Evolutionary conservation across 2,329 filamentous ascomycete genomes (phyloP).

Genomic region (Diaporthe sp.): DNA sequence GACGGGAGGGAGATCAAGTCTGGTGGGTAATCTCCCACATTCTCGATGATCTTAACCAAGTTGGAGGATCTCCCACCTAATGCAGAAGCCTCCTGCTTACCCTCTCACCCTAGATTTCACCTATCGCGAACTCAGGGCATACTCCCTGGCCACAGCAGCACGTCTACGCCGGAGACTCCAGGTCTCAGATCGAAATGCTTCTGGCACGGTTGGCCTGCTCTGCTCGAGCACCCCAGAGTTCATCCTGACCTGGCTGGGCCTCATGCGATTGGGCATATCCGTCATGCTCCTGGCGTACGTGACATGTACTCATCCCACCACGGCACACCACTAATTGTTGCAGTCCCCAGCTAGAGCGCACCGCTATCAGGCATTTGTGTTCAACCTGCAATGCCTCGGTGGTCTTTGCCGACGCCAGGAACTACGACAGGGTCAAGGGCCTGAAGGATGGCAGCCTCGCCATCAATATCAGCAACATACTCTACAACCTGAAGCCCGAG

Average conservation of each 20-base stretch:
- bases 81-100: conserved; percentile 25
- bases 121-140: conserved; percentile 46
- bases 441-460: conserved; percentile 24
- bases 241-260: conserved; percentile 67
- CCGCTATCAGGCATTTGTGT: conserved; percentile 65
- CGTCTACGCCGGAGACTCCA: conserved; percentile 33
- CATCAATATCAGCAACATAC: conserved; percentile 36
- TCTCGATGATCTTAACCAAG: neutral
- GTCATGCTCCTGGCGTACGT: conserved; percentile 66
- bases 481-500: conserved; percentile 31
- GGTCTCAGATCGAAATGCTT: conserved; percentile 28
- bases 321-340: conserved; percentile 27
- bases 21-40: conserved; percentile 56
- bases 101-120: conserved; percentile 37
- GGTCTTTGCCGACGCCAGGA: conserved; percentile 57
- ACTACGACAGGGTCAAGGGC: conserved; percentile 29
- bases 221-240: conserved; percentile 68
- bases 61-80: neutral
- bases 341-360: conserved; percentile 57
- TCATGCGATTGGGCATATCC: conserved; percentile 64
- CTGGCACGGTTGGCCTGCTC: conserved; percentile 57
- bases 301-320: conserved; percentile 33
- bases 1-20: conserved; percentile 32
- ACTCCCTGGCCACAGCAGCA: conserved; percentile 33
- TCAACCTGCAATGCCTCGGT: conserved; percentile 51